Conservation (phyloP, 306 rosid genomes). For the Senna tora region DNA sequence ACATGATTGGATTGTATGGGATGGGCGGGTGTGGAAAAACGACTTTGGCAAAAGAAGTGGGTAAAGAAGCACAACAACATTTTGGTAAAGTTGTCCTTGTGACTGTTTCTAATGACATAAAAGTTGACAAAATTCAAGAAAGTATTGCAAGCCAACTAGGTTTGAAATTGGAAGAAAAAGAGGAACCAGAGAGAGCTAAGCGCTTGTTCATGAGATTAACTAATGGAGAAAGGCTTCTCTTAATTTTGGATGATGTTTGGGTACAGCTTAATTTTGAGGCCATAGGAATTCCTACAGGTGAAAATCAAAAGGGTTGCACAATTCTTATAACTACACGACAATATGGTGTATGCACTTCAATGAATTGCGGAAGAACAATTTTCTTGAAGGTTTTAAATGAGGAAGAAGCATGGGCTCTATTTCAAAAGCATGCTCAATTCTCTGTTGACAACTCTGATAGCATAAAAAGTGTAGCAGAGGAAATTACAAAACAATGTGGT, state of each 20-base stretch:
- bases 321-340: background rate
- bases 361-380: background rate
- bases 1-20: background rate
- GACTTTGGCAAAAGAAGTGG: background rate
- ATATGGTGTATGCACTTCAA: background rate
- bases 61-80: background rate
- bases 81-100: background rate
- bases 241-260: background rate
- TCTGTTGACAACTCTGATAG: background rate
- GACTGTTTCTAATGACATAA: no score
- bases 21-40: background rate
- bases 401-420: background rate
- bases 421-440: background rate
- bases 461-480: background rate
- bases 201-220: background rate
- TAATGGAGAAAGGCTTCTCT: background rate
- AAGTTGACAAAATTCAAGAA: background rate
- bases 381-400: background rate
- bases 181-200: background rate
- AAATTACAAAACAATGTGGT: background rate
- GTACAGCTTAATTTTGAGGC: background rate
- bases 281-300: background rate
- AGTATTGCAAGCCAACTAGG: background rate
- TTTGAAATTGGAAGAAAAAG: background rate
- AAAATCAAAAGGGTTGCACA: background rate